A percentile compares a stretch with the other conserved stretches of the same genome.
Conservation (phyloP, 768 basidiomycete species). For the Suillus decipiens region DNA sequence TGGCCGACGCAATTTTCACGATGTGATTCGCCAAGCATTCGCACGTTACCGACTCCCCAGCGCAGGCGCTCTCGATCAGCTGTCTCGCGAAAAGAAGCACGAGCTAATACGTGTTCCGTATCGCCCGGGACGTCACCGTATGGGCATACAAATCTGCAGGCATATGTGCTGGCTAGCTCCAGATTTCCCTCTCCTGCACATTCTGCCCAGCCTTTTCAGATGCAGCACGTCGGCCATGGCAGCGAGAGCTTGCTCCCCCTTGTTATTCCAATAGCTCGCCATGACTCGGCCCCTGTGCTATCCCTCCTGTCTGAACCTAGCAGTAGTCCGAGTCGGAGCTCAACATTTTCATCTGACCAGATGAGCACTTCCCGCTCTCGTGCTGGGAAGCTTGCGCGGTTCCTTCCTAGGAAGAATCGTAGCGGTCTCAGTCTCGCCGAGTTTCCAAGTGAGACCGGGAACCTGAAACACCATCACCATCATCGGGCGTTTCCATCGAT, state of each 20-base stretch:
- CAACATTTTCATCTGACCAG: constrained; percentile 28
- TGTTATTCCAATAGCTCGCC: constrained; percentile 5
- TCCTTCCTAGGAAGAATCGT: constrained; percentile 34
- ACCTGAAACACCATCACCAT: constrained; percentile 26
- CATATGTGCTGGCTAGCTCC: constrained; percentile 25
- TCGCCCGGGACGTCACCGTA: constrained; percentile 33
- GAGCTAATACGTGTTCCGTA: constrained; percentile 20
- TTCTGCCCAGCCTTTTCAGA: constrained; percentile 27
- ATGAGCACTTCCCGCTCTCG: constrained; percentile 2
- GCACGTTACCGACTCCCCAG: constrained; percentile 26
- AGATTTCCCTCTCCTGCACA: constrained; percentile 30
- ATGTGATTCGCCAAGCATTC: constrained; percentile 14
- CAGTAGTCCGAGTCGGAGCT: not conserved
- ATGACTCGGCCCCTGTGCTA: constrained; percentile 11
- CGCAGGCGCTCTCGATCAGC: constrained; percentile 37
- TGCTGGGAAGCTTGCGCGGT: constrained; percentile 29
- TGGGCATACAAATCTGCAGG: constrained; percentile 31
- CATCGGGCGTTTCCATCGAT: constrained; percentile 27
- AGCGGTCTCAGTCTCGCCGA: constrained; percentile 30
- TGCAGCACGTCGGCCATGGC: constrained; percentile 28
- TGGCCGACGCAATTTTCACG: constrained; percentile 14
- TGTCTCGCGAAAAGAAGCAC: constrained; percentile 34
- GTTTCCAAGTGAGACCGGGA: constrained; percentile 28
- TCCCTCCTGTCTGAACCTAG: constrained; percentile 26
- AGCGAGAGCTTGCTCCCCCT: constrained; percentile 30